These are phyloP conservation scores for Tephrocybe sp. DNA, from an alignment of 768 basidiomycete genomes.

Conservation along the genomic window DNA sequence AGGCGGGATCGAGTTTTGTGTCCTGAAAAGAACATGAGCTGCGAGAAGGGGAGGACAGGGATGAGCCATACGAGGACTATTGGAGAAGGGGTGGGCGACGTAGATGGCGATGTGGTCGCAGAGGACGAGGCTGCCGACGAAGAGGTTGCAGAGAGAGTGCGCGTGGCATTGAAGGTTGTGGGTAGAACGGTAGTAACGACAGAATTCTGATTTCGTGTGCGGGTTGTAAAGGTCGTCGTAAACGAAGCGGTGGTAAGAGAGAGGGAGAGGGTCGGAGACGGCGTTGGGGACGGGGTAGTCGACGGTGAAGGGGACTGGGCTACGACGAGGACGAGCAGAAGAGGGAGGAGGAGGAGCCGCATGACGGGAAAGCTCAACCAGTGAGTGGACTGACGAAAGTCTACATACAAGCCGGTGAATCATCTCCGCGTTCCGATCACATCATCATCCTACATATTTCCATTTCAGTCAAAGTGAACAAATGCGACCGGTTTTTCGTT, in stretches of 20 bases:
- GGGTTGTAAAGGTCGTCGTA: slow-evolving; percentile 44
- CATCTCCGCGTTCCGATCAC: slow-evolving; percentile 9
- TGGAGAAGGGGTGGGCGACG: slow-evolving; percentile 44
- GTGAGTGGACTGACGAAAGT: not conserved
- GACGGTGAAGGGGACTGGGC: slow-evolving; percentile 32
- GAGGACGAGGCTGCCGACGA: slow-evolving; percentile 35
- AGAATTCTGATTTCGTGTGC: slow-evolving; percentile 47
- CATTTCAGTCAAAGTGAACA: slow-evolving; percentile 48
- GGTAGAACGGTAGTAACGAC: slow-evolving; percentile 56
- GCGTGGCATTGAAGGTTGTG: slow-evolving; percentile 62
- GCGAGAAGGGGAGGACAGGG: not conserved
- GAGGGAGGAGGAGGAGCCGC: slow-evolving; percentile 14
- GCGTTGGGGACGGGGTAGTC: slow-evolving; percentile 25
- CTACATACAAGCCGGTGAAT: slow-evolving; percentile 3
- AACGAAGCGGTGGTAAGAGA: slow-evolving; percentile 55
- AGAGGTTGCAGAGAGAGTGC: slow-evolving; percentile 47
- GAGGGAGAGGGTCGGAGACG: slow-evolving; percentile 45
- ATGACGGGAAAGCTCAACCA: slow-evolving; percentile 7
- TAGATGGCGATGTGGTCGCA: slow-evolving; percentile 38
- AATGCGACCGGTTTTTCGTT: slow-evolving; percentile 46
- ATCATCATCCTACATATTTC: slow-evolving; percentile 1
- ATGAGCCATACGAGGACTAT: slow-evolving; percentile 37
- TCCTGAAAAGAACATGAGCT: slow-evolving; percentile 32
- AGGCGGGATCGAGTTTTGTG: slow-evolving; percentile 82
- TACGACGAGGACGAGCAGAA: slow-evolving; percentile 27